Conservation (phyloP, 2,329 filamentous ascomycete species). For the Diaporthe caulivora region DNA sequence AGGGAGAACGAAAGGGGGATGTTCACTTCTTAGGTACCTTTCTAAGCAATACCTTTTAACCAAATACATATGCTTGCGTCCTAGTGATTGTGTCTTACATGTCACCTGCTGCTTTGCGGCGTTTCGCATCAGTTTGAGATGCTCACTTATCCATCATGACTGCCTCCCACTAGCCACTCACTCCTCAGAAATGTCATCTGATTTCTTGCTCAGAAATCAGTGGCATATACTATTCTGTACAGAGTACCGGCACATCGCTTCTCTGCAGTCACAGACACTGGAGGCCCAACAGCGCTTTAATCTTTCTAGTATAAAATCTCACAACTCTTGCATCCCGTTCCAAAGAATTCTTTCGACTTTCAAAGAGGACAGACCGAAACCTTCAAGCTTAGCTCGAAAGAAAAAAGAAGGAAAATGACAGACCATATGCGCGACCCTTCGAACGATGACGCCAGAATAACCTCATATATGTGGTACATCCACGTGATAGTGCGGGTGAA, state of each 20-base stretch:
- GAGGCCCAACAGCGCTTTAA: not conserved
- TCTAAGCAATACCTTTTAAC: not conserved
- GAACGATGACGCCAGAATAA: constrained; percentile 4
- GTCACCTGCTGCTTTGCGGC: not conserved
- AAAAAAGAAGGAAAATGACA: not conserved
- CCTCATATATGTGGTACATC: constrained; percentile 38
- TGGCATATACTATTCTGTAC: not conserved
- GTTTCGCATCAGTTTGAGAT: constrained; percentile 6
- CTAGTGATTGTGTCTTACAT: not conserved
- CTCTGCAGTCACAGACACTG: not conserved
- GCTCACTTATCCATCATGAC: not conserved
- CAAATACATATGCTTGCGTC: not conserved
- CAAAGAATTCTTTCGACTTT: not conserved
- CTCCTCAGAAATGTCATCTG: not conserved
- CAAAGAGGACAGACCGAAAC: not conserved
- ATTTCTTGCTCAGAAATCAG: not conserved
- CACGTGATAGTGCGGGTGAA: constrained; percentile 36
- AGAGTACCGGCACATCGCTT: not conserved
- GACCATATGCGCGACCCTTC: not conserved
- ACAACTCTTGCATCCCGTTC: not conserved
- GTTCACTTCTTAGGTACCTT: constrained; percentile 2
- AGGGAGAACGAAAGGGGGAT: not conserved
- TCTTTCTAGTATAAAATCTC: constrained; percentile 1
- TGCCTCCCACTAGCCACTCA: not conserved
- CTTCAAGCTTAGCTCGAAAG: not conserved